A percentile compares a stretch with the other conserved stretches of the same genome.
Evolutionary conservation across 352 stramenopile genomes (phyloP).

Genomic region (Pythium aristosporum): DNA sequence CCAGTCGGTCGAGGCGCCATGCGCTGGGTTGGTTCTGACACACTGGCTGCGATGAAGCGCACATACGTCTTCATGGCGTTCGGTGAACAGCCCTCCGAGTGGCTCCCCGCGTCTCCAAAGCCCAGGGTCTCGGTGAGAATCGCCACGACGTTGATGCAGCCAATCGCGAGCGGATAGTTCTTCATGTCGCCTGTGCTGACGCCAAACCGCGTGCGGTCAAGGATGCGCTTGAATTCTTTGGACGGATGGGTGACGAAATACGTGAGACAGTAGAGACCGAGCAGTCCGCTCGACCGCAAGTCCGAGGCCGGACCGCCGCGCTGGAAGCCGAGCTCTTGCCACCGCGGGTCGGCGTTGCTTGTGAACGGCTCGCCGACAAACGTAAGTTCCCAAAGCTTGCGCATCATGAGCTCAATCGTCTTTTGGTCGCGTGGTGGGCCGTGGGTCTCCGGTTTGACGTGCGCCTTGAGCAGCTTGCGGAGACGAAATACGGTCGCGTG

Average conservation of each 20-base stretch:
- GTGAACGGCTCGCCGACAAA: conserved; percentile 66
- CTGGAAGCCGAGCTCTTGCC: conserved; percentile 85
- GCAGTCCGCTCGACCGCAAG: conserved; percentile 74
- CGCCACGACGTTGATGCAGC: conserved; percentile 80
- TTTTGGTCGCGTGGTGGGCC: conserved; percentile 69
- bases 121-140: conserved; percentile 76
- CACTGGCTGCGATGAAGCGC: conserved; percentile 57
- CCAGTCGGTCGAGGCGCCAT: conserved; percentile 9
- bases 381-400: conserved; percentile 59
- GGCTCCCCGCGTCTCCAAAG: conserved; percentile 74
- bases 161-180: conserved; percentile 86
- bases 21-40: conserved; percentile 24
- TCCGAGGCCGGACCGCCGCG: conserved; percentile 78
- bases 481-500: conserved; percentile 63
- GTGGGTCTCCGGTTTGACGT: conserved; percentile 74
- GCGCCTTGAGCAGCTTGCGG: conserved; percentile 73
- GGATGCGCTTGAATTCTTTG: conserved; percentile 64
- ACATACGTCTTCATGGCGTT: conserved; percentile 81
- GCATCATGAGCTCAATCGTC: conserved; percentile 78
- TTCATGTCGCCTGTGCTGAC: conserved; percentile 88
- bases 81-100: conserved; percentile 63
- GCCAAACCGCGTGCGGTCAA: conserved; percentile 72
- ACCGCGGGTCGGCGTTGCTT: conserved; percentile 72
- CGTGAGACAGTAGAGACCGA: conserved; percentile 83
- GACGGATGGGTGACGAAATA: conserved; percentile 78